A percentile compares a stretch with the other conserved stretches of the same genome.
Evolutionary conservation across 1,139 yeast genomes (phyloP).

Genomic region (Protomyces inundatus): DNA sequence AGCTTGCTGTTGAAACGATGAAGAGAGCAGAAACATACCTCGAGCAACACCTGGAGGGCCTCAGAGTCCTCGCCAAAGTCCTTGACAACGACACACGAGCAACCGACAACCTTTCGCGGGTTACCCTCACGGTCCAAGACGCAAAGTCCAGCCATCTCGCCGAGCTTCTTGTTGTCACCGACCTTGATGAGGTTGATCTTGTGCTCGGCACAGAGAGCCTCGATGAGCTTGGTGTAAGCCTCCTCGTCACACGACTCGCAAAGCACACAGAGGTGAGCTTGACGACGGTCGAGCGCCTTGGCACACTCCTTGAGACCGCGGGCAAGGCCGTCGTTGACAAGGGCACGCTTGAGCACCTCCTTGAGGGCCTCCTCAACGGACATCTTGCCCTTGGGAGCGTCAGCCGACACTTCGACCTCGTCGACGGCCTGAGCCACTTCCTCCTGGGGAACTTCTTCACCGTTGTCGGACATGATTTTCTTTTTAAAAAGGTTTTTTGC

Average conservation of each 20-base stretch:
- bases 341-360: conserved; percentile 96
- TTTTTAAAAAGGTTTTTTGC: neutral
- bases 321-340: conserved; percentile 99
- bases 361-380: conserved; percentile 98
- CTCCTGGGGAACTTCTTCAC: conserved; percentile 25
- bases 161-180: conserved; percentile 98
- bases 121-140: conserved; percentile 99
- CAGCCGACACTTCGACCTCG: conserved; percentile 80
- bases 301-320: conserved; percentile 99
- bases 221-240: conserved; percentile 93
- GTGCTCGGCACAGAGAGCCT: conserved; percentile 97
- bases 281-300: conserved; percentile 95
- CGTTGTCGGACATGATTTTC: conserved; percentile 23
- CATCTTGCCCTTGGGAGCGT: conserved; percentile 64
- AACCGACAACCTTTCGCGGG: conserved; percentile 99
- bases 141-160: conserved; percentile 99
- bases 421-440: conserved; percentile 55
- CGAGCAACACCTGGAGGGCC: conserved; percentile 54
- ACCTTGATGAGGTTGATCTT: conserved; percentile 98
- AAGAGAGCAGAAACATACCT: neutral
- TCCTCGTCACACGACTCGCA: conserved; percentile 99
- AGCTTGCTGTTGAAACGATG: neutral
- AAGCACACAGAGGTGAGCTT: conserved; percentile 95
- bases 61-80: conserved; percentile 59
- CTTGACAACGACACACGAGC: conserved; percentile 98